Conservation (phyloP, 208 protist genomes). For the Acanthamoeba culbertsoni region DNA sequence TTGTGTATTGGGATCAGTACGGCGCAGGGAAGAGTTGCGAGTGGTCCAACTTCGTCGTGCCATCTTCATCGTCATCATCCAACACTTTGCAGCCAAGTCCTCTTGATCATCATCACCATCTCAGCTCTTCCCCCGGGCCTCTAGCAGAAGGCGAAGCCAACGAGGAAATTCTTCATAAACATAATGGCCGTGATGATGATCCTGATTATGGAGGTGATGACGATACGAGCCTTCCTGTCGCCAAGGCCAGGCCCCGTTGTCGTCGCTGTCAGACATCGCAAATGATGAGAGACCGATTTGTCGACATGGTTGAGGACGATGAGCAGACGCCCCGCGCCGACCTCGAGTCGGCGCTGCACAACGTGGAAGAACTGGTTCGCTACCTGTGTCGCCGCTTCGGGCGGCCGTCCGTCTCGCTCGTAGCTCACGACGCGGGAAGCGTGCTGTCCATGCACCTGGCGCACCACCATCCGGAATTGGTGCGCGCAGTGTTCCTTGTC, state of each 20-base stretch:
- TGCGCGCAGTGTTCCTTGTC: neutral
- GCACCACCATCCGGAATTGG: neutral
- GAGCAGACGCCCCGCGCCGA: neutral
- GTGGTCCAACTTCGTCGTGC: neutral
- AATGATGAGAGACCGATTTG: neutral
- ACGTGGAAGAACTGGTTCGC: neutral
- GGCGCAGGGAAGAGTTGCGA: neutral
- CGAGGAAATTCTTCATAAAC: no score
- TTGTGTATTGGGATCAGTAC: slow-evolving; percentile 30
- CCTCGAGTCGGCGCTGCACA: neutral
- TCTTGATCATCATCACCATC: neutral
- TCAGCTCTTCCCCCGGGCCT: neutral
- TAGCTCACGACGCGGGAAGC: slow-evolving; percentile 24
- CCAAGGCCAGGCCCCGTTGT: neutral
- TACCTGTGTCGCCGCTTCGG: neutral
- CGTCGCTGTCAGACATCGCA: neutral
- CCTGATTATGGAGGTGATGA: no score
- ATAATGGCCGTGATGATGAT: no score
- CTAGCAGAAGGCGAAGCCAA: neutral
- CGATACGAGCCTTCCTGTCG: neutral
- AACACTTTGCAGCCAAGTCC: neutral
- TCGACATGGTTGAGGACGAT: neutral
- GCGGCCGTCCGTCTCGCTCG: neutral
- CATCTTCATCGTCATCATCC: neutral
- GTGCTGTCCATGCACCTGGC: neutral